phyloP scores from a whole-genome alignment of 2,329 filamentous ascomycete species.

The Sclerotinia sclerotiorum region DNA sequence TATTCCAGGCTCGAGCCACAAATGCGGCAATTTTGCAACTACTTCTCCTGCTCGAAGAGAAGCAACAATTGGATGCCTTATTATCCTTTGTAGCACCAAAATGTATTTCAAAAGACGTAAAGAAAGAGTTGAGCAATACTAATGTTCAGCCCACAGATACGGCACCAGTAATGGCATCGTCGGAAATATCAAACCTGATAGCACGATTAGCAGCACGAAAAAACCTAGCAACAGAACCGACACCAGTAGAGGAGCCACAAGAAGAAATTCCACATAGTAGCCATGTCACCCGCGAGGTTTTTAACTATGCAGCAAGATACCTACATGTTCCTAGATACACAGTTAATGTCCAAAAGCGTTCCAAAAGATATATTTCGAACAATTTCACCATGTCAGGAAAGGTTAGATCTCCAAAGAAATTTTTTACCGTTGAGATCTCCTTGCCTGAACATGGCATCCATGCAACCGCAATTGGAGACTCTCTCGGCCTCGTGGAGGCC shows the following conservation, averaged over 20 bases:
- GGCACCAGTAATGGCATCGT: not conserved
- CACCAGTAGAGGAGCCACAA: too few relatives aligned
- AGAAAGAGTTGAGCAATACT: too few relatives aligned
- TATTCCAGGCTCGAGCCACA: not conserved
- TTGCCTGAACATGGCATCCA: constrained; percentile 13
- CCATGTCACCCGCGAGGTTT: not conserved
- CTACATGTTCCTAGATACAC: not conserved
- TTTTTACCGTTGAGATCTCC: not conserved
- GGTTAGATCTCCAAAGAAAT: not conserved
- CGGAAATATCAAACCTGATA: not conserved
- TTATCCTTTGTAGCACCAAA: not conserved
- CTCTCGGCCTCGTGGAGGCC: not conserved
- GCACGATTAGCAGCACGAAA: not conserved
- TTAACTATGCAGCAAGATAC: constrained; percentile 19
- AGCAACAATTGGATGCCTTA: not conserved
- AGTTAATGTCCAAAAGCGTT: not conserved
- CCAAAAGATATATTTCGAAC: not conserved
- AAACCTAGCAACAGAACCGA: not conserved
- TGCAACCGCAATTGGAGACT: not conserved
- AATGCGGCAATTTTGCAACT: constrained; percentile 8
- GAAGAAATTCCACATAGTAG: not conserved
- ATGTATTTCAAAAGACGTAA: not conserved
- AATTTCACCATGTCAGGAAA: not conserved
- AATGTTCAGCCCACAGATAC: not conserved
- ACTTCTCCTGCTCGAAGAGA: constrained; percentile 16